Evolutionary conservation across 257 asterid species (phyloP).

Genomic region (Marsdenia floribunda): DNA sequence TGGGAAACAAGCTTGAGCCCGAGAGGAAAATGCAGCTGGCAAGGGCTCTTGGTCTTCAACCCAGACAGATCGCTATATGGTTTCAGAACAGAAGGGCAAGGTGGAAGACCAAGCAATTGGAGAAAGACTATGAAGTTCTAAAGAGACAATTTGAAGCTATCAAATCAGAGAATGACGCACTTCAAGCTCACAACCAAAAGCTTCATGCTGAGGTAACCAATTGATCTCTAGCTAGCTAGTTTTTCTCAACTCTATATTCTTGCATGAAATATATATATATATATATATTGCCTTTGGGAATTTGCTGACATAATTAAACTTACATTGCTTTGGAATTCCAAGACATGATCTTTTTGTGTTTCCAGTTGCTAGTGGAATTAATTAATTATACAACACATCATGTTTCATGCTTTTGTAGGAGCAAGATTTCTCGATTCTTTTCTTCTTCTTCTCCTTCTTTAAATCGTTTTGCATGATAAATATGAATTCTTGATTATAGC

Average conservation of each 20-base stretch:
- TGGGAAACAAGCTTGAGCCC: constrained; percentile 57
- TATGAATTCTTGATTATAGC: too few species aligned
- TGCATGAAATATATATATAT: too few species aligned
- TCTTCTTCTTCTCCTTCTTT: too few species aligned
- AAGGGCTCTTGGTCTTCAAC: constrained; percentile 56
- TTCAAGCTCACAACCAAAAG: constrained; percentile 49
- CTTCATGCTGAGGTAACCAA: constrained; percentile 49
- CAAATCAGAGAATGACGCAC: constrained; percentile 54
- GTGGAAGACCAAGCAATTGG: constrained; percentile 62
- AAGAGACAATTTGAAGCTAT: constrained; percentile 53
- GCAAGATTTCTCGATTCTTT: background rate
- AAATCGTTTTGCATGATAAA: background rate
- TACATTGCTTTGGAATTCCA: background rate
- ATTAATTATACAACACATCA: too few species aligned
- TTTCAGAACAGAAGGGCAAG: constrained; percentile 69
- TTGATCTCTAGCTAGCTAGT: too few species aligned
- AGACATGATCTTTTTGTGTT: background rate
- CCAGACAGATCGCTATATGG: constrained; percentile 65
- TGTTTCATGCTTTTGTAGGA: background rate
- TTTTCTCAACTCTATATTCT: too few species aligned
- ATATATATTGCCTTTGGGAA: too few species aligned
- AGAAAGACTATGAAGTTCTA: constrained; percentile 52
- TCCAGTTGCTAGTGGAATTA: too few species aligned
- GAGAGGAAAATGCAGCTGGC: constrained; percentile 65
- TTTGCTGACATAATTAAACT: too few species aligned